Evolutionary conservation across 768 basidiomycete species (phyloP), one percentile per base, ranked within the genome.

Genomic region (Butyriboletus loyo): DNA sequence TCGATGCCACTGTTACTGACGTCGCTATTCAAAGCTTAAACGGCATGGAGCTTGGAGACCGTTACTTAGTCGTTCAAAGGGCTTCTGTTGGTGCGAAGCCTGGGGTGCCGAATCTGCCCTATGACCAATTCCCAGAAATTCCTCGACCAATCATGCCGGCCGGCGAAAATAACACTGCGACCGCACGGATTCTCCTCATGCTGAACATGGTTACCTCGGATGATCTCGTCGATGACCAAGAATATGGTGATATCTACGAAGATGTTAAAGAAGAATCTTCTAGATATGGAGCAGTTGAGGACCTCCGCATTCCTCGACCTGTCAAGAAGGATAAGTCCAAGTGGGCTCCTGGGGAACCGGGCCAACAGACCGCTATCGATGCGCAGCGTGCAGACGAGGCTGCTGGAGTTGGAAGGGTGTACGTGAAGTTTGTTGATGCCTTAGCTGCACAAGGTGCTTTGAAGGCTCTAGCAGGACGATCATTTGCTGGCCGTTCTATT

Each of bases 151-250:
- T 92, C 67, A 84, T 93, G 82, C 91, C 91, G 50, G 89, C 89
- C 8, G 86, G 86, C 49, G 88, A 89, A 64, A 74, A 73, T 46
- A 76, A 78, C 49, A 75, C 72, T 34, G 60, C 72, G 11, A 82
- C 87, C 49, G 81, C 92, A 25, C 85, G 92, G 34, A 94, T 97
- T 65, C 80, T 99, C 62, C 87, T 98, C 67, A 89, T 99, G 87
- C 75, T 99, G 64, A 99, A 98, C 80, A 99, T 99, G 97, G 93
- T 99, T 58, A 90, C 89, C 0, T 69, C 90, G 1, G 97, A 99
- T 40, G 97, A 99, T 64, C 81, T 99, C 42, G 69, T 80, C 17
- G 86, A 92, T 62, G 96, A 98, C 66, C 76, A 86, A 54, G 97
- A 99, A 64, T 99, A 97, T 68, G 84, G 84, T 22, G 97, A 99